Base-by-base conservation (phyloP, 129 eudicot species). In the Tagetes patula region DNA sequence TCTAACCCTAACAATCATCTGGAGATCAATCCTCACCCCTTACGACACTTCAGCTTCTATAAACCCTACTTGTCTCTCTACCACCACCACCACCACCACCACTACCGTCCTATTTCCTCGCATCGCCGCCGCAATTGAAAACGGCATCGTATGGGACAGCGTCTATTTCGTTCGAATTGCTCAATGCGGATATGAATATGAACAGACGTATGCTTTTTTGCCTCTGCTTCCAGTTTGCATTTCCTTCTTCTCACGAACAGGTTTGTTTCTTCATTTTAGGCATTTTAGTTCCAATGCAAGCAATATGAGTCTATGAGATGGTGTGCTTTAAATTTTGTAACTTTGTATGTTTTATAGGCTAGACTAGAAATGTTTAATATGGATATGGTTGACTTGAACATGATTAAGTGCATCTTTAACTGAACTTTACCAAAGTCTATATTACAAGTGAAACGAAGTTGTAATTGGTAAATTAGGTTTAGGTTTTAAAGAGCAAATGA, bases 141-240 rank as follows among this genome's bases (percentile, higher is more conserved):
- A 71, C 27, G 84, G 88, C 56, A 68, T 94, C 67, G 97, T 94
- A 1, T 93, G 98, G 98, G 98, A 93, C 75, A 80, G 90, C 54
- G 98, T 93, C 3, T 93, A 89, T 76, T 93, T 84, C 59, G 77
- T 83, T 33, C 87, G 96, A 37, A 83, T 82, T 13, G 96, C 98
- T 1, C 72, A 87, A 47, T 93, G 96, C 30, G 98, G 98, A 6
- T 94, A 94, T 72, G 98, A 94, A 56, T 90, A 94, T 71, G 98
- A 90, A 61, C 98, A 94, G 82, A 32, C 86, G 53, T 90, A 88
- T 58, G 98, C 98, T 60, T 94, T 94, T 79, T 78, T 90, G 70
- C 97, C 98, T 3, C 77, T 90, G 5, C 82, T 87, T 53, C 98
- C 97, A 5, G 53, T 88, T 20, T 83, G 82, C 80, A 84, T 90